A percentile compares a stretch with the other conserved stretches of the same genome.
phyloP scores from a whole-genome alignment of 805 yeast genomes.

The Ogataea saltuana region DNA sequence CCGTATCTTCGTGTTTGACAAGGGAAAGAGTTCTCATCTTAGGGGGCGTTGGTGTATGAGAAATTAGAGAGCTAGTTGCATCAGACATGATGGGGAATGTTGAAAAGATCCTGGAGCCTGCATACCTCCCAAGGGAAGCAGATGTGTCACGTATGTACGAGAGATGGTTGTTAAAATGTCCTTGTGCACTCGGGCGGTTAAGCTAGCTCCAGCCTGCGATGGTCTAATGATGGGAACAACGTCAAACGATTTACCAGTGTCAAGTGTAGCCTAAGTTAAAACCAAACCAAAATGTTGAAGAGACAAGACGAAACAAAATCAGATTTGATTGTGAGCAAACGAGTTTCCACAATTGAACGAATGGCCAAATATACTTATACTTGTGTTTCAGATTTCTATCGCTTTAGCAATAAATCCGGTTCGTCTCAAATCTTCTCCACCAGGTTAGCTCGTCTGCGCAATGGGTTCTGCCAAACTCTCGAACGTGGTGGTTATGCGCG shows the following conservation, averaged over 20 bases:
- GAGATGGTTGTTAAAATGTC: constrained; percentile 1
- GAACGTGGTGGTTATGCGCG: constrained; percentile 2
- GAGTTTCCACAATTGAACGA: constrained; percentile 3
- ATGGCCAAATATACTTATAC: constrained; percentile 6
- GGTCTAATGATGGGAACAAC: neutral
- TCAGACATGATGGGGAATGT: constrained; percentile 3
- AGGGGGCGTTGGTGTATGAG: constrained; percentile 1
- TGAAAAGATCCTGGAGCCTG: constrained; percentile 3
- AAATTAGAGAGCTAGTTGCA: neutral
- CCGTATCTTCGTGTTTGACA: constrained; percentile 4
- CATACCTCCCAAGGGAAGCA: constrained; percentile 5
- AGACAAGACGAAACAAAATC: constrained; percentile 6
- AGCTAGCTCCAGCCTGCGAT: constrained; percentile 9
- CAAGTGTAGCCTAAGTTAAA: neutral
- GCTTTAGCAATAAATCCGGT: neutral
- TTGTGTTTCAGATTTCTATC: constrained; percentile 2
- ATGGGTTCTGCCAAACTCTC: neutral
- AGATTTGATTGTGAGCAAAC: neutral
- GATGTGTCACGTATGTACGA: neutral
- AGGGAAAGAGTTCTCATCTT: neutral
- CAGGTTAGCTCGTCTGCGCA: neutral
- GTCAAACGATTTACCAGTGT: constrained; percentile 1
- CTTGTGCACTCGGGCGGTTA: constrained; percentile 3
- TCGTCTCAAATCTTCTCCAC: neutral
- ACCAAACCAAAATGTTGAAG: neutral